Evolutionary conservation across 768 basidiomycete species (phyloP), one percentile per base, ranked within the genome.

Genomic region (Auricularia cornea): DNA sequence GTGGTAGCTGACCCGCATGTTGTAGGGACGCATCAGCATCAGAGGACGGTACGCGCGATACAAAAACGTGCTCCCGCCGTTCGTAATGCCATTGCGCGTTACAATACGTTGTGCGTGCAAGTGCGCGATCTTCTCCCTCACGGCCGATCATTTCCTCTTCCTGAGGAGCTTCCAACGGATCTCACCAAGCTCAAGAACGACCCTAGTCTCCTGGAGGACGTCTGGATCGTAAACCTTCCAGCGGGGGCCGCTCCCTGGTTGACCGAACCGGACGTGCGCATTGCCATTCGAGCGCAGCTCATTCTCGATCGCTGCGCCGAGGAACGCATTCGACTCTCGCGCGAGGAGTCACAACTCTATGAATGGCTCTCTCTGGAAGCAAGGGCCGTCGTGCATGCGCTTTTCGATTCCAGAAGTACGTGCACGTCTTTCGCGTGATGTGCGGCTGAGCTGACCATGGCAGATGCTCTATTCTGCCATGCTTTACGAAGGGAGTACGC

Each of bases 11-110:
- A 16, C 6, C 56, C 10, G 16, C 8, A 29, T 51, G 4, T n/a
- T n/a, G 41, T 14, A 76, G 73, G 76, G 6, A 77, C 74, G 1
- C 73, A 75, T 38, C 63, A 73, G 0, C 75, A 77, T 65, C 76
- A 77, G 60, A 60, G 65, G 1, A 76, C 74, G 0, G 61, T 72
- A 8, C 70, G 69, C 32, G 69, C 72, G 1, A 78, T 78, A 4
- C 29, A 68, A 0, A 73, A 72, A 52, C 68, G 74, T 10, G 68
- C 68, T 18, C 75, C 75, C 0, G 72, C 74, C 0, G 66, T 78
- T 0, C 44, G 72, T 3, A 62, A 51, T 2, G 68, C 73, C 0
- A 73, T 79, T n/a, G 52, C 62, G 1, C 76, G 72, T 59, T 75
- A 67, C 60, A 74, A 75, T 35, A 59, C 18, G 1, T 68, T 71